Conservation (phyloP, 805 yeast species). For the Wickerhamiella kazuoi region DNA sequence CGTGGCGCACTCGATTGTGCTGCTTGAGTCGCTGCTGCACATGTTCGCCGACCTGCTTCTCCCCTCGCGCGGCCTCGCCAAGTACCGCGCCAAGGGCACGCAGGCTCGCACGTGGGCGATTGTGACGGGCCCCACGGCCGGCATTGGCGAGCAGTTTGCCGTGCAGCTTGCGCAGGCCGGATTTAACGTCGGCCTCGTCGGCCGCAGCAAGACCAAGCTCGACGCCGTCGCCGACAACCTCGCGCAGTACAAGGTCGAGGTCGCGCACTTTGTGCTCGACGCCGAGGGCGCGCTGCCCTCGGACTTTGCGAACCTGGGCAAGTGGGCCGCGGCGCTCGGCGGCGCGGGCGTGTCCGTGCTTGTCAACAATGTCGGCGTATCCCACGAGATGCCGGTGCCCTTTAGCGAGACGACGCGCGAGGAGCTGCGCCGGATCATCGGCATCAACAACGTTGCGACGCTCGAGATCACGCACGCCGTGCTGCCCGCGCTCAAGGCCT, state of each 20-base stretch:
- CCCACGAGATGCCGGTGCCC: conserved; percentile 90
- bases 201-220: conserved; percentile 69
- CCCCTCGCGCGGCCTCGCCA: conserved; percentile 5
- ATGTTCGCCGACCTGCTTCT: conserved; percentile 9
- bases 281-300: conserved; percentile 43
- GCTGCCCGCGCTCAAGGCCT: conserved; percentile 46
- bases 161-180: conserved; percentile 71
- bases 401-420: conserved; percentile 59
- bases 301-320: conserved; percentile 37
- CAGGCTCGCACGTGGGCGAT: conserved; percentile 66
- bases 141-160: conserved; percentile 88
- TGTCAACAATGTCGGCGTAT: conserved; percentile 85
- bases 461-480: conserved; percentile 67
- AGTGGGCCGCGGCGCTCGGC: conserved; percentile 25
- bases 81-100: conserved; percentile 7
- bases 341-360: conserved; percentile 47
- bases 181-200: conserved; percentile 64
- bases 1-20: background rate
- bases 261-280: conserved; percentile 60
- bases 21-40: conserved; percentile 1
- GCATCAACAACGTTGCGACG: conserved; percentile 73
- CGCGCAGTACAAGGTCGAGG: conserved; percentile 33
- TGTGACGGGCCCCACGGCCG: conserved; percentile 93
- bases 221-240: conserved; percentile 48
- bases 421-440: conserved; percentile 65